Conservation (phyloP, 176 grass and related monocot species). For the Pharus latifolius region DNA sequence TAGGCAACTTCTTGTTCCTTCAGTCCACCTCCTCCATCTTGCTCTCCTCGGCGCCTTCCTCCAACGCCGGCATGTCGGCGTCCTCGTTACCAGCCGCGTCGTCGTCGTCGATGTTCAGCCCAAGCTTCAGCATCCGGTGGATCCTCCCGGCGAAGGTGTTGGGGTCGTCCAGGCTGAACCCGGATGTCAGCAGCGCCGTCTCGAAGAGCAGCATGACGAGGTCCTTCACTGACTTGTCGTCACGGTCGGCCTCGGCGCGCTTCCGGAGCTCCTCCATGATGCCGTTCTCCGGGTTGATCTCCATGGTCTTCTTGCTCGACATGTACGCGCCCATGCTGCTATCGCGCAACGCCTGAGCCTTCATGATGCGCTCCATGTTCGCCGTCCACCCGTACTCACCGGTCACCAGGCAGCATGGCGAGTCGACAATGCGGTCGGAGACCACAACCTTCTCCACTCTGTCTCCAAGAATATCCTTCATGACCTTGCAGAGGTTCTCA, state of each 20-base stretch:
- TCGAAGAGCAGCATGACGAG: conserved; percentile 31
- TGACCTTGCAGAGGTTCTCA: conserved; percentile 36
- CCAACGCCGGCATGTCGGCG: conserved; percentile 11
- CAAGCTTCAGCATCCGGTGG: conserved; percentile 40
- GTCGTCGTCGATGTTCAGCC: conserved; percentile 28
- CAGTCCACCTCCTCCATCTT: conserved; percentile 63
- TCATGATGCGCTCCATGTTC: conserved; percentile 56
- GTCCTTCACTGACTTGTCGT: conserved; percentile 40
- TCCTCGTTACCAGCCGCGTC: conserved; percentile 1
- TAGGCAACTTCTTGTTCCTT: too few species aligned
- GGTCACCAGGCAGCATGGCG: conserved; percentile 38
- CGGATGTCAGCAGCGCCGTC: conserved; percentile 50
- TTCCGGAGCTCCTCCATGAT: conserved; percentile 57
- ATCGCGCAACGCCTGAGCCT: conserved; percentile 42
- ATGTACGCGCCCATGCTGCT: conserved; percentile 38
- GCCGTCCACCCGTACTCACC: conserved; percentile 46
- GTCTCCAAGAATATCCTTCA: conserved; percentile 44
- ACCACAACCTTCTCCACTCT: conserved; percentile 41
- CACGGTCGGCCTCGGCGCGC: conserved; percentile 17
- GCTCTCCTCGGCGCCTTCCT: conserved; percentile 33
- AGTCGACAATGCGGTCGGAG: conserved; percentile 41
- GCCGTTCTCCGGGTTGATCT: conserved; percentile 52
- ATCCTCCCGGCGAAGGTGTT: conserved; percentile 50
- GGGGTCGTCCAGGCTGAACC: conserved; percentile 42
- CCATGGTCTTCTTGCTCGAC: conserved; percentile 53